phyloP scores from a whole-genome alignment of 441 rosid genomes.

The Aleurites moluccanus region DNA sequence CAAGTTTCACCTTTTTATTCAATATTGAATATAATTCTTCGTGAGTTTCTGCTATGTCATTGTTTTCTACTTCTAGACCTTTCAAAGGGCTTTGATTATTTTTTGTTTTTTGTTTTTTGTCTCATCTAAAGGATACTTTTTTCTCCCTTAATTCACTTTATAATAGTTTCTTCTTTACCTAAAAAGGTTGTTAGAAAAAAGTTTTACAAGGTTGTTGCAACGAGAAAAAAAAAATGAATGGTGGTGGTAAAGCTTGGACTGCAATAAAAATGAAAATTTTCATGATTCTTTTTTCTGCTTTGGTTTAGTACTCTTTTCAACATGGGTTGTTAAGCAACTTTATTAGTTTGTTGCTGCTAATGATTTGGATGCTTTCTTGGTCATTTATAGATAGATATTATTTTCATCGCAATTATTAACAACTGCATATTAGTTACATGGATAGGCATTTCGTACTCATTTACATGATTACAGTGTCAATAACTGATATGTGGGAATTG shows the following conservation, averaged over 20 bases:
- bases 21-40: neutral
- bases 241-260: neutral
- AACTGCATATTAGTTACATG: neutral
- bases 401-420: neutral
- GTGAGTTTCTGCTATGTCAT: neutral
- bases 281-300: neutral
- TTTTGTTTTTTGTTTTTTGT: neutral
- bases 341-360: neutral
- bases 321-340: neutral
- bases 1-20: neutral
- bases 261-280: neutral
- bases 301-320: neutral
- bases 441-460: constrained; percentile 4
- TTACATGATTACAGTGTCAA: neutral
- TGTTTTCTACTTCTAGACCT: neutral
- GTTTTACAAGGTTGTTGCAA: neutral
- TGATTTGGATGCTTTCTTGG: neutral
- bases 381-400: neutral
- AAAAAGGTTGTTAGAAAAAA: neutral
- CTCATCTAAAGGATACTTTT: neutral
- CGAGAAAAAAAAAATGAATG: neutral
- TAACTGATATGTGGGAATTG: constrained; percentile 24
- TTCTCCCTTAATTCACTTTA: neutral
- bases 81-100: neutral
- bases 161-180: neutral